Percentiles rank a stretch among this genome's conserved stretches.
Evolutionary conservation across 2,329 filamentous ascomycete genomes (phyloP).

Genomic region (Penicillium freii): DNA sequence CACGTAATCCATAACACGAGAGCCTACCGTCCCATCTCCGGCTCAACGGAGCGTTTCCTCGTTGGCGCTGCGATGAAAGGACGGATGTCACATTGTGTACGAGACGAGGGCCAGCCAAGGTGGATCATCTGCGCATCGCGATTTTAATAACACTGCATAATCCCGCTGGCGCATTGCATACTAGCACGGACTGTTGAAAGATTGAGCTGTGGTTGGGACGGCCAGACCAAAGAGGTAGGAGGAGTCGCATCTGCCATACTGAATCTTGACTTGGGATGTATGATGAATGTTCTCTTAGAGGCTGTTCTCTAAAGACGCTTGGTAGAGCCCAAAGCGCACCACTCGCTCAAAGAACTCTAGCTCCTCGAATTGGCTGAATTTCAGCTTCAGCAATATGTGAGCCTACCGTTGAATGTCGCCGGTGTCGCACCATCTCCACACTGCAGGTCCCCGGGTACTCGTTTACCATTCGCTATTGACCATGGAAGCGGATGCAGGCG

Average conservation of each 20-base stretch:
- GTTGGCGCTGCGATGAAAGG: neutral
- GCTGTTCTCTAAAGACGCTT: neutral
- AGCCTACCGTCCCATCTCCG: too few relatives aligned
- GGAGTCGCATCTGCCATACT: neutral
- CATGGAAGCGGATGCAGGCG: neutral
- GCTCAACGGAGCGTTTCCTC: neutral
- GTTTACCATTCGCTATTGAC: neutral
- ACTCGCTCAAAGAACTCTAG: neutral
- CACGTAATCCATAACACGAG: neutral
- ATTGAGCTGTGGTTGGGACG: neutral
- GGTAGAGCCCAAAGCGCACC: neutral
- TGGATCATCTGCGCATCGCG: neutral
- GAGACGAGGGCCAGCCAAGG: neutral
- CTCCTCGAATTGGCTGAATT: neutral
- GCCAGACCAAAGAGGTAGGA: neutral
- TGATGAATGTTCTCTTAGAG: too few relatives aligned
- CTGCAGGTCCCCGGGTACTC: neutral
- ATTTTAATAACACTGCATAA: neutral
- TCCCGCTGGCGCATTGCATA: neutral
- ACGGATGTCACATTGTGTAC: neutral
- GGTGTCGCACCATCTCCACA: neutral
- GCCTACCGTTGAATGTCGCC: neutral
- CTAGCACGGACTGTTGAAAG: neutral
- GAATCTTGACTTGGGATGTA: too few relatives aligned
- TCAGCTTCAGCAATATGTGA: neutral